Percentiles rank a stretch among this genome's conserved stretches.
phyloP scores from a whole-genome alignment of 2,329 filamentous ascomycete genomes.

The Phyllosticta ampelicida region DNA sequence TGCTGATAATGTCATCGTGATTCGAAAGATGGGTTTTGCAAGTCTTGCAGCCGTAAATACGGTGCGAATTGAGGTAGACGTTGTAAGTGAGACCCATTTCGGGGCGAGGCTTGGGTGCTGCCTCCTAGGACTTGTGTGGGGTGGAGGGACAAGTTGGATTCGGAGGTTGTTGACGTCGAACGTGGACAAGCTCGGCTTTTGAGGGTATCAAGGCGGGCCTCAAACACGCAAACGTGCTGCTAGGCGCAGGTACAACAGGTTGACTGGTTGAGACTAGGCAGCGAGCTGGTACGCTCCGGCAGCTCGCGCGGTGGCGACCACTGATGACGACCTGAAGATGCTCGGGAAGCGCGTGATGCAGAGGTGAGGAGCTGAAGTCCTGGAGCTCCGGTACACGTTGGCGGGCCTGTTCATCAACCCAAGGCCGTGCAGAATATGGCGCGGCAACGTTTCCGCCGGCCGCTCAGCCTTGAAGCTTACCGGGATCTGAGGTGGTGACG shows the following conservation, averaged over 20 bases:
- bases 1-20: slow-evolving; percentile 90
- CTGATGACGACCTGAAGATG: background rate
- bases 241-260: background rate
- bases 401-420: background rate
- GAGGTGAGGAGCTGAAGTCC: background rate
- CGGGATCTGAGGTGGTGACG: slow-evolving; percentile 4
- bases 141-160: background rate
- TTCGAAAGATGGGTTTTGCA: slow-evolving; percentile 96
- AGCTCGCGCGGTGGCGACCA: background rate
- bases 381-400: background rate
- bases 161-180: background rate
- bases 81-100: slow-evolving; percentile 84
- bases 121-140: background rate
- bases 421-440: background rate
- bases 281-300: background rate
- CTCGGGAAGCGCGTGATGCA: background rate
- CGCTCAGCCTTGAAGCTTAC: slow-evolving; percentile 1
- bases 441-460: background rate
- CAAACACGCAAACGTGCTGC: background rate
- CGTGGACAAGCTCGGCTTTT: background rate
- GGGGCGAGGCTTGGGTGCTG: background rate
- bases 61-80: slow-evolving; percentile 73
- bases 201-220: background rate
- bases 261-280: background rate
- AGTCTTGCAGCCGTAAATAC: slow-evolving; percentile 81